Evolutionary conservation across 306 rosid genomes (phyloP), one percentile per base, ranked within the genome.

Genomic region (Rosa multiflora): DNA sequence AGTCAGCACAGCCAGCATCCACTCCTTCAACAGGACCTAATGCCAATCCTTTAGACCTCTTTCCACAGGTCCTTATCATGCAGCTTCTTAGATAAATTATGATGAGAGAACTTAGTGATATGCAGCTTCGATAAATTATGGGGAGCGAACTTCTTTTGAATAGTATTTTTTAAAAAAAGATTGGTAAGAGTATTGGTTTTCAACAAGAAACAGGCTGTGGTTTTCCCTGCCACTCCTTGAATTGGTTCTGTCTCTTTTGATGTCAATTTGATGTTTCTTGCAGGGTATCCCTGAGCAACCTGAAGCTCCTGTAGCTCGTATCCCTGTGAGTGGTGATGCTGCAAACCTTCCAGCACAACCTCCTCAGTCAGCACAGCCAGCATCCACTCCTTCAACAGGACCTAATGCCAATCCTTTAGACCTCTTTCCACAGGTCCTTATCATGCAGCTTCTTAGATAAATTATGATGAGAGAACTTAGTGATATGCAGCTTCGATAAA

Each of bases 261-360:
- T 61, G 49, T 62, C 10, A 59, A 26, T 49, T 59, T 70, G 2
- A 12, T 26, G 20, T 66, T 80, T 58, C 48, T 49, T 83, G 81
- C 76, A 95, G 99, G 99, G 99, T 53, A 95, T 95, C 56, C 99
- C 99, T 0, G 98, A 92, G 81, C 96, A 90, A 91, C 92, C 93
- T 70, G 97, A 91, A 75, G 90, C 80, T 81, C 91, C 84, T 78
- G 86, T 82, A 39, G 81, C 89, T 35, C 86, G 39, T 75, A 88
- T 59, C 39, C 94, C 94, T 76, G 84, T 87, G 76, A 62, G 88
- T 67, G 83, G 77, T 17, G 92, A 79, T 75, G 89, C 88, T 11
- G 75, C 85, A 32, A 79, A 81, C 74, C 81, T 89, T 84, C 79
- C 91, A 5, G 79, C 86, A 64, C 91, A 84, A 73, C 79, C 97